These are phyloP conservation scores for Gossypium australe DNA, from an alignment of 345 rosid species.

Conservation along the genomic window DNA sequence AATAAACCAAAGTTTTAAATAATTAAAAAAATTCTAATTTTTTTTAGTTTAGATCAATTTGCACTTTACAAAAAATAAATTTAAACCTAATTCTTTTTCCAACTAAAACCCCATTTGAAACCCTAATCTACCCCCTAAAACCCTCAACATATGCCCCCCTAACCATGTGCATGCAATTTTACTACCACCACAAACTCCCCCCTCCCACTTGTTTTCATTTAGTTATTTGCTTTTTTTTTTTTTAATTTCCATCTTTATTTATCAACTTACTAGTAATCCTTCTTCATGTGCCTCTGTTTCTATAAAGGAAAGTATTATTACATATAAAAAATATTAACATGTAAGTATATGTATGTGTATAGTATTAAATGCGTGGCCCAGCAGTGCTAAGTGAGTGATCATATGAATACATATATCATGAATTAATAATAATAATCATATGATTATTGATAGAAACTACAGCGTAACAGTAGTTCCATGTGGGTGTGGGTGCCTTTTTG, in stretches of 20 bases:
- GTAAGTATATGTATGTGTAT: neutral
- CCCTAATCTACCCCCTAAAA: too few relatives aligned
- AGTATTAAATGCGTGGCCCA: neutral
- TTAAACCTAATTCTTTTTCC: too few relatives aligned
- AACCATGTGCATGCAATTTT: constrained; percentile 20
- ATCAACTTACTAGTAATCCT: neutral
- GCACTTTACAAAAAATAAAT: too few relatives aligned
- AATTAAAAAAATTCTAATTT: too few relatives aligned
- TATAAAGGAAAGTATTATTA: neutral
- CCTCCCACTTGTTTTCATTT: constrained; percentile 8
- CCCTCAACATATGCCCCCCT: constrained; percentile 5
- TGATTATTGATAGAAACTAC: neutral
- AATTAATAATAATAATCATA: neutral
- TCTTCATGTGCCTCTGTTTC: neutral
- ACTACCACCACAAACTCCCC: constrained; percentile 5
- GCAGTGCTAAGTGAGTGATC: neutral
- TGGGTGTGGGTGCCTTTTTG: neutral
- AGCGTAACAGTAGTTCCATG: neutral
- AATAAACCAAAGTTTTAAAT: neutral
- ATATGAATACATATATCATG: neutral
- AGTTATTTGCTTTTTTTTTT: neutral
- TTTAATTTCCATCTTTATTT: neutral
- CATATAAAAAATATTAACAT: neutral
- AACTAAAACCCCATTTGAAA: too few relatives aligned
- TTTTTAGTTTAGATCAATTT: too few relatives aligned